A percentile compares a stretch with the other conserved stretches of the same genome.
These are phyloP conservation scores for Teratosphaeriaceae sp. DNA, from an alignment of 2,329 filamentous ascomycete species.

Conservation along the genomic window DNA sequence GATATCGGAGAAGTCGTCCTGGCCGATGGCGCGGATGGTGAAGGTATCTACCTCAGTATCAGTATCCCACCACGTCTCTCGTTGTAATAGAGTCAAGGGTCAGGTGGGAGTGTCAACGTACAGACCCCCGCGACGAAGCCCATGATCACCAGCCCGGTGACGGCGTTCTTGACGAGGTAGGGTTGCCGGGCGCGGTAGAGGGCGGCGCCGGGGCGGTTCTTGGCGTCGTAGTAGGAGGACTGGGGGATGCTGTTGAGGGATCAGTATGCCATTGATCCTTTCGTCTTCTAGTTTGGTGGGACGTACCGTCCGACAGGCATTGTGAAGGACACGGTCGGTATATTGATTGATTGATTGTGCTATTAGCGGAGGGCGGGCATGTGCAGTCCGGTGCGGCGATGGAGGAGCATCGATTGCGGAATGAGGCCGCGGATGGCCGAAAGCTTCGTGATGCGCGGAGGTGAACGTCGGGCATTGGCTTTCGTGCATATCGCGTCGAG, in stretches of 20 bases:
- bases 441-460: too few species aligned
- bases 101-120: constrained; percentile 58
- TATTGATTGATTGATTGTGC: too few species aligned
- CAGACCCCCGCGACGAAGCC: constrained; percentile 78
- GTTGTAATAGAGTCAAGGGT: too few species aligned
- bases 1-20: constrained; percentile 96
- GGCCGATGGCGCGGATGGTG: constrained; percentile 78
- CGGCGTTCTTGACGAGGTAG: constrained; percentile 81
- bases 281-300: too few species aligned
- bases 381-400: too few species aligned
- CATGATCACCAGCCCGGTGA: constrained; percentile 71
- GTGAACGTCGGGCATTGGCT: too few species aligned
- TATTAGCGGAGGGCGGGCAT: too few species aligned
- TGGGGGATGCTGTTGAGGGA: constrained; percentile 47
- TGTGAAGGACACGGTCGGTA: too few species aligned
- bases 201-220: constrained; percentile 77
- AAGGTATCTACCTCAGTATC: constrained; percentile 51
- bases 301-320: constrained; percentile 12
- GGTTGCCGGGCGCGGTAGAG: constrained; percentile 87
- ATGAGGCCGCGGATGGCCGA: too few species aligned
- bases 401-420: too few species aligned
- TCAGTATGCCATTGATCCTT: too few species aligned
- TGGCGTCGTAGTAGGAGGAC: constrained; percentile 87
- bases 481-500: too few species aligned
- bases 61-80: neutral